A percentile compares a stretch with the other conserved stretches of the same genome.
Evolutionary conservation across 805 yeast species (phyloP).

Genomic region (Myxozyma neglecta): DNA sequence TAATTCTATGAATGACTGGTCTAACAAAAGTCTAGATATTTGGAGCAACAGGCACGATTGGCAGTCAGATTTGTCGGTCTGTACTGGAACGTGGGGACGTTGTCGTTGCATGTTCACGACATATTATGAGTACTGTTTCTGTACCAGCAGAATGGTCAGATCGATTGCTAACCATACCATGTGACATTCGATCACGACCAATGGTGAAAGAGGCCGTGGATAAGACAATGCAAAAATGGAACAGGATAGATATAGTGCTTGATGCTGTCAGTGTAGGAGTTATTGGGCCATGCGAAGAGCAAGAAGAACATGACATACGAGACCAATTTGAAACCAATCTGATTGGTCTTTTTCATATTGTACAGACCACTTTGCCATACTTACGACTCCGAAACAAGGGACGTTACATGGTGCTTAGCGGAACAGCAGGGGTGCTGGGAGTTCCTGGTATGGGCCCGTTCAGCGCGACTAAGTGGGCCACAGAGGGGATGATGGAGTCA

Average conservation of each 20-base stretch:
- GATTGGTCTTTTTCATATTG: constrained; percentile 35
- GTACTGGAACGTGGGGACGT: constrained; percentile 34
- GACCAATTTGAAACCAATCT: constrained; percentile 36
- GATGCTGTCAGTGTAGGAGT: constrained; percentile 33
- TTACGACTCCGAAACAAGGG: constrained; percentile 29
- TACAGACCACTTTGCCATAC: constrained; percentile 34
- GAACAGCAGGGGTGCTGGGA: constrained; percentile 37
- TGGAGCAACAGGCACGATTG: constrained; percentile 37
- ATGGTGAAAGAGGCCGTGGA: constrained; percentile 33
- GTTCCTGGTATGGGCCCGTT: constrained; percentile 39
- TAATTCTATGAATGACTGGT: background rate
- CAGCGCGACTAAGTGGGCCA: constrained; percentile 39
- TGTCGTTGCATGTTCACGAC: constrained; percentile 32
- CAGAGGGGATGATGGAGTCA: constrained; percentile 39
- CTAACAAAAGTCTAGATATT: constrained; percentile 19
- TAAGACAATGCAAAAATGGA: constrained; percentile 30
- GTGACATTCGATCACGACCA: constrained; percentile 33
- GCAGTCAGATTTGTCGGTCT: constrained; percentile 31
- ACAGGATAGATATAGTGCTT: constrained; percentile 35
- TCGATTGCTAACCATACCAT: constrained; percentile 17
- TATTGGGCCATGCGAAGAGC: constrained; percentile 35
- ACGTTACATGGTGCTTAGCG: constrained; percentile 28
- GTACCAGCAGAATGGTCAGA: constrained; percentile 27
- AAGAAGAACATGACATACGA: constrained; percentile 35
- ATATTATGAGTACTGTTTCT: constrained; percentile 11